These are phyloP conservation scores for Adansonia digitata DNA, from an alignment of 345 rosid genomes.

Conservation along the genomic window DNA sequence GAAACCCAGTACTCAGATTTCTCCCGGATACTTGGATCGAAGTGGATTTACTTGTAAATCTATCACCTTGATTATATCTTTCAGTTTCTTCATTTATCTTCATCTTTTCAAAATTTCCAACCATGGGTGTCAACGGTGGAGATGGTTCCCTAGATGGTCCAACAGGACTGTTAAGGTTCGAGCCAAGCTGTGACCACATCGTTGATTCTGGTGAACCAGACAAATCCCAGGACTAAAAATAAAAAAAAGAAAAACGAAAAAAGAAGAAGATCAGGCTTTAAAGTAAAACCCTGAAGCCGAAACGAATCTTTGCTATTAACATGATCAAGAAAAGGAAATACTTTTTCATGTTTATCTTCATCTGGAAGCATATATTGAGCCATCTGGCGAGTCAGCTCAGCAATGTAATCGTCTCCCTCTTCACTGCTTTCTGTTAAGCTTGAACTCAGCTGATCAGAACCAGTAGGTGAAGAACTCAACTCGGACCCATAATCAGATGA, in stretches of 20 bases:
- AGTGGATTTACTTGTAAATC: not conserved
- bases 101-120: slow-evolving; percentile 28
- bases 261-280: slow-evolving; percentile 1
- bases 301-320: not conserved
- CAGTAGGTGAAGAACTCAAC: slow-evolving; percentile 27
- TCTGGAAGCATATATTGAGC: slow-evolving; percentile 63
- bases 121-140: slow-evolving; percentile 15
- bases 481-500: slow-evolving; percentile 26
- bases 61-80: not conserved
- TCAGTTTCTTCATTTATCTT: slow-evolving; percentile 20
- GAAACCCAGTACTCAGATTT: slow-evolving; percentile 22
- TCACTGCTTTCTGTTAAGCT: slow-evolving; percentile 33
- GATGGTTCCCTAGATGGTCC: not conserved
- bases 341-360: slow-evolving; percentile 31
- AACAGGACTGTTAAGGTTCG: slow-evolving; percentile 25
- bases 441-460: slow-evolving; percentile 24
- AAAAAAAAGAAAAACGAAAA: not conserved
- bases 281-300: not conserved
- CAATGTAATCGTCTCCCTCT: slow-evolving; percentile 48
- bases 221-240: slow-evolving; percentile 30
- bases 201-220: slow-evolving; percentile 42
- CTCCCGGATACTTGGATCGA: slow-evolving; percentile 4
- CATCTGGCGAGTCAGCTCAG: slow-evolving; percentile 81
- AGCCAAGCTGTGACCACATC: slow-evolving; percentile 34
- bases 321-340: not conserved